A percentile compares a stretch with the other conserved stretches of the same genome.
These are phyloP conservation scores for Coemansia sp. DNA, from an alignment of 371 early-diverging fungal genomes.

Conservation along the genomic window DNA sequence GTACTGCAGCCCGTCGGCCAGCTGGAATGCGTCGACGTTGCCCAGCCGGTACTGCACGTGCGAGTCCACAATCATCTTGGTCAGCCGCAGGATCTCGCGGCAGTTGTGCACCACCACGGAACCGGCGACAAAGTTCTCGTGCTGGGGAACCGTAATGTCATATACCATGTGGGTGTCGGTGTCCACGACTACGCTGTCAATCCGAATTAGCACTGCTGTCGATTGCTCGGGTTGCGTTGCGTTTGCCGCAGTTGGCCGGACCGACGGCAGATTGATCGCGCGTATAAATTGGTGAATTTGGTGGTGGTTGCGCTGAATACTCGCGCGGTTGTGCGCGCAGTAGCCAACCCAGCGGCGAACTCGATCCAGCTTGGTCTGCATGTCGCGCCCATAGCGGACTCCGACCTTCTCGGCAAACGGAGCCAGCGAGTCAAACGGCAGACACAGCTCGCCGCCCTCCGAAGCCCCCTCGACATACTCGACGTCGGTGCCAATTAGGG, in stretches of 20 bases:
- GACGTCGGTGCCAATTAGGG: conserved; percentile 8
- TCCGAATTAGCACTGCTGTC: conserved; percentile 26
- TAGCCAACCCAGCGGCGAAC: conserved; percentile 40
- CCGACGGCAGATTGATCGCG: conserved; percentile 6
- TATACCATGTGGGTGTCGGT: conserved; percentile 27
- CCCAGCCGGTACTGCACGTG: conserved; percentile 97
- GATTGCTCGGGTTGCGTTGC: neutral
- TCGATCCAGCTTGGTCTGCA: conserved; percentile 12
- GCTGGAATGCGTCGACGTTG: conserved; percentile 95
- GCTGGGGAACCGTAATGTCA: conserved; percentile 45
- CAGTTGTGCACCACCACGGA: conserved; percentile 51
- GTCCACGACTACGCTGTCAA: conserved; percentile 10
- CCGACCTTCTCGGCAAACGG: conserved; percentile 26
- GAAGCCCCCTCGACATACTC: neutral
- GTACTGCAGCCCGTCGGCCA: conserved; percentile 97
- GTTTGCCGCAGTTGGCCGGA: neutral
- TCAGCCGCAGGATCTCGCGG: conserved; percentile 96
- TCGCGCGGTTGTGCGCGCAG: neutral
- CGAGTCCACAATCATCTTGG: conserved; percentile 96
- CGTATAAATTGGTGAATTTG: conserved; percentile 15
- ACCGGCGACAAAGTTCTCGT: conserved; percentile 48
- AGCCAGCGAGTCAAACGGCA: conserved; percentile 10
- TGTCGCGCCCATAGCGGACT: conserved; percentile 30
- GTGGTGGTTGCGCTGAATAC: neutral
- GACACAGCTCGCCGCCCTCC: conserved; percentile 9